A percentile compares a stretch with the other conserved stretches of the same genome.
Conservation (phyloP, 345 rosid genomes). For the Aegle marmelos region DNA sequence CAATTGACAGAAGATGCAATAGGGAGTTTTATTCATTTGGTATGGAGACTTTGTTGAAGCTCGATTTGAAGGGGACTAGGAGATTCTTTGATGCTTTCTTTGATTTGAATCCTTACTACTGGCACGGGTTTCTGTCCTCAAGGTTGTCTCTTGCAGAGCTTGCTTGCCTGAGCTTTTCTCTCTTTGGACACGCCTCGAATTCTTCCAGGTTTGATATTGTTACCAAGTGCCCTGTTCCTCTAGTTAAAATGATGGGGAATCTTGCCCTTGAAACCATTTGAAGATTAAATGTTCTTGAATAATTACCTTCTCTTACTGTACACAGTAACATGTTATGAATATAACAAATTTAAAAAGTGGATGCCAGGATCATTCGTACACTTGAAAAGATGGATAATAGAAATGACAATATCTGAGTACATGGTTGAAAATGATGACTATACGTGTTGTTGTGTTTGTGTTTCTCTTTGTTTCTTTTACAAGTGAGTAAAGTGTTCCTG, state of each 20-base stretch:
- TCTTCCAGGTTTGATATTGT: slow-evolving; percentile 49
- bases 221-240: slow-evolving; percentile 57
- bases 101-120: slow-evolving; percentile 50
- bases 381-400: neutral
- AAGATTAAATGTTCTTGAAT: neutral
- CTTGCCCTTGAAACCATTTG: slow-evolving; percentile 50
- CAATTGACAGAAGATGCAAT: neutral
- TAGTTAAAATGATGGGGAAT: slow-evolving; percentile 55
- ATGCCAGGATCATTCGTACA: no score
- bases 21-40: slow-evolving; percentile 58
- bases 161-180: slow-evolving; percentile 32
- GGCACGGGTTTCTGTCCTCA: slow-evolving; percentile 68
- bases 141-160: slow-evolving; percentile 50
- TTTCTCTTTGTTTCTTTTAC: no score
- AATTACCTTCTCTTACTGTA: no score
- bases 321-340: no score
- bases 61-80: slow-evolving; percentile 49
- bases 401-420: no score
- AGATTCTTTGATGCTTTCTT: slow-evolving; percentile 66
- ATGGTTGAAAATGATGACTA: neutral
- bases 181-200: slow-evolving; percentile 48
- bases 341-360: no score
- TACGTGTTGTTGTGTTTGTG: no score
- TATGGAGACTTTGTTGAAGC: slow-evolving; percentile 68
- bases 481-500: no score